phyloP scores from a whole-genome alignment of 257 asterid species.

The Osmanthus fragrans region DNA sequence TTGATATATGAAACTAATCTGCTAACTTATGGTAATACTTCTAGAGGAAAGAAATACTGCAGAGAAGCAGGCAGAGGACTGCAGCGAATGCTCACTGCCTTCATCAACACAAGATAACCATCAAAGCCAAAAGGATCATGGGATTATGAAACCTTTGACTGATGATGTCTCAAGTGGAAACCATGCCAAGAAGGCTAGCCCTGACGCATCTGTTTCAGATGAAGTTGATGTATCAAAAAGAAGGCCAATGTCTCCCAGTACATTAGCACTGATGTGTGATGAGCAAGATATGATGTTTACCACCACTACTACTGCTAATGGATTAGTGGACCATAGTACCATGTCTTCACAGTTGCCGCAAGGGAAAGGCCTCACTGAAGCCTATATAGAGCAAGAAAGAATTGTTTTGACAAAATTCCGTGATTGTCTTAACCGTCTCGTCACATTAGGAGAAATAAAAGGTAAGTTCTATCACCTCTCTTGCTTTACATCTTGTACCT shows the following conservation, averaged over 20 bases:
- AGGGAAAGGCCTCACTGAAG: slow-evolving; percentile 60
- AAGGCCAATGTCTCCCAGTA: slow-evolving; percentile 92
- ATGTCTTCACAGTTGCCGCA: slow-evolving; percentile 49
- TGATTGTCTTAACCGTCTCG: slow-evolving; percentile 86
- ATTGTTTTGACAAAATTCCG: slow-evolving; percentile 78
- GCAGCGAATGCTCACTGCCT: slow-evolving; percentile 41
- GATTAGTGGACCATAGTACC: slow-evolving; percentile 38
- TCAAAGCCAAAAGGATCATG: slow-evolving; percentile 46
- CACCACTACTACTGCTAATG: slow-evolving; percentile 50
- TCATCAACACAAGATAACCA: slow-evolving; percentile 47
- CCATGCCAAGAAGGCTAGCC: slow-evolving; percentile 41
- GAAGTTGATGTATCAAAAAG: slow-evolving; percentile 61
- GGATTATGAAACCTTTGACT: slow-evolving; percentile 35
- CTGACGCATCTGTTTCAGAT: slow-evolving; percentile 57
- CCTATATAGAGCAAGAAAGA: slow-evolving; percentile 83
- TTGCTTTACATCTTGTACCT: slow-evolving; percentile 13
- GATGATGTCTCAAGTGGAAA: slow-evolving; percentile 39
- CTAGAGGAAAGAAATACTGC: slow-evolving; percentile 55
- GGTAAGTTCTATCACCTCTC: slow-evolving; percentile 48
- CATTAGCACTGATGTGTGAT: slow-evolving; percentile 94
- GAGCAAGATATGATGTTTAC: slow-evolving; percentile 77
- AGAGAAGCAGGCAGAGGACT: slow-evolving; percentile 47
- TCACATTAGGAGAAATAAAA: slow-evolving; percentile 81
- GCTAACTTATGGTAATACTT: slow-evolving; percentile 21
- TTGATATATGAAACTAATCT: slow-evolving; percentile 10